Base-by-base conservation (phyloP, 2,329 filamentous ascomycete genomes). In the Neonectria magnoliae region DNA sequence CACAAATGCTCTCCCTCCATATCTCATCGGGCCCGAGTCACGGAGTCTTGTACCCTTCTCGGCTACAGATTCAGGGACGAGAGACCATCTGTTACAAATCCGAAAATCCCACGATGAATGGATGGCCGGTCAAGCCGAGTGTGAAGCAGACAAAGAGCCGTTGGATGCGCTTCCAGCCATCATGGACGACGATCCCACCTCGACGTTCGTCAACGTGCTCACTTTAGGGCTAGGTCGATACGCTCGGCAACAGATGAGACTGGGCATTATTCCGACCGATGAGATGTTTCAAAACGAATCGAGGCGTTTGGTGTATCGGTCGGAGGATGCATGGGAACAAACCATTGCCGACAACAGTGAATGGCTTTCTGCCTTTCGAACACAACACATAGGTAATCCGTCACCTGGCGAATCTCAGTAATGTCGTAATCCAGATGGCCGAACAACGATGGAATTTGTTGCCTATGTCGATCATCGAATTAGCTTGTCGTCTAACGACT, bases 291-390 rank as follows among this genome's bases (percentile, higher is more conserved):
- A 74, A 14, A 57, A 67, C 0, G 73, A 76, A 36, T 70, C 73
- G 3, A 70, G 73, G 14, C 66, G 67, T 10, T 57, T 77, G 5
- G 67, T 73, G 16, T 76, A 73, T 31, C 67, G 71, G 11, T 67
- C 60, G 1, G 62, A 64, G 1, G 74, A 76, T 7, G 63, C 69
- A 0, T 75, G 67, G 68, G 72, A 76, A 22, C 71, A 74, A 18
- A 76, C 73, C 0, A 65, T 77, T 44, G 73, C 74, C 3, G 73
- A 76, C 9, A 75, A 76, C 20, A 53, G 52, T 0, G 69, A 75
- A 13, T 76, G 75, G 74, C 33, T 77, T 9, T 61, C 67, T 0
- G 66, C 61, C 14, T 77, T 77, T 20, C 68, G 73, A 31, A 51
- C 25, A 16, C 31, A 58, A 5, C 48, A 58, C 11, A 51, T 58